Evolutionary conservation across 2,329 filamentous ascomycete genomes (phyloP).

Genomic region (Leptographium lundbergii): DNA sequence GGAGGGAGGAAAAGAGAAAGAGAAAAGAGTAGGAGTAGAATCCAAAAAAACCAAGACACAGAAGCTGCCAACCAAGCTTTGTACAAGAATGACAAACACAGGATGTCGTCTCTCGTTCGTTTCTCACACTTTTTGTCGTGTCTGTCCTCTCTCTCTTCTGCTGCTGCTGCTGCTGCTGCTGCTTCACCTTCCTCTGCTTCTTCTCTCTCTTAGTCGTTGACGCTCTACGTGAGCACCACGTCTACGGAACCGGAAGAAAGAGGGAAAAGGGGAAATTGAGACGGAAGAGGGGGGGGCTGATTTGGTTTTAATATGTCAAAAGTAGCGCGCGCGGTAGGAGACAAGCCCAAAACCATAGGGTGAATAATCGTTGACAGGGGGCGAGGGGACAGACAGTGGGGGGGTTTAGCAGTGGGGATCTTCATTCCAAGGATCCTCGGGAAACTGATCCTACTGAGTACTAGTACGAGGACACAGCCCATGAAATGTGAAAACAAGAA

Average conservation of each 20-base stretch:
- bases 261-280: conserved; percentile 2
- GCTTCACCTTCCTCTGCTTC: neutral
- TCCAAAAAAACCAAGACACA: neutral
- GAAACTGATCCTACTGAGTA: neutral
- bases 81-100: neutral
- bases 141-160: neutral
- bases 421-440: conserved; percentile 1
- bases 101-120: neutral
- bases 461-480: neutral
- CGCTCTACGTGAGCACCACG: conserved; percentile 8
- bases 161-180: neutral
- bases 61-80: neutral
- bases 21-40: neutral
- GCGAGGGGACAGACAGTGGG: neutral
- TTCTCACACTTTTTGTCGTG: neutral
- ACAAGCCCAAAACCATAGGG: neutral
- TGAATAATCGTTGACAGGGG: neutral
- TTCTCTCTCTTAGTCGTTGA: neutral
- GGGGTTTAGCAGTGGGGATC: neutral
- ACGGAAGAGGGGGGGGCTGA: conserved; percentile 5
- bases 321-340: neutral
- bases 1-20: neutral
- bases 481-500: neutral
- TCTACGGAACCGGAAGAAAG: conserved; percentile 2
- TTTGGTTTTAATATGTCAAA: conserved; percentile 10